phyloP scores from a whole-genome alignment of 2,329 filamentous ascomycete genomes.

The Hymenoscyphus scutula region DNA sequence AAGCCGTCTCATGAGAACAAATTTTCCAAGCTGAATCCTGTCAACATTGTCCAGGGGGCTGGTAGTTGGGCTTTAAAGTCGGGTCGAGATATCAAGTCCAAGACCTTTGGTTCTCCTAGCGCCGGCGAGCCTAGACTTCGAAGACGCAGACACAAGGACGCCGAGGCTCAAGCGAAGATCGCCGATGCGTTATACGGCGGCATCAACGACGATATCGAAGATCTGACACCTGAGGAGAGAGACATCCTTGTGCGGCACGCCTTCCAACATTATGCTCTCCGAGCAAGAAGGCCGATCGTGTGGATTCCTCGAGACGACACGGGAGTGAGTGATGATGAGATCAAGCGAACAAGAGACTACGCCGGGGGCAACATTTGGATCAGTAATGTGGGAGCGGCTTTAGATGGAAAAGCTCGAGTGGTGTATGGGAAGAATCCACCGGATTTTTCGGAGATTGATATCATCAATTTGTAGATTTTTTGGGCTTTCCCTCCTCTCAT shows the following conservation, averaged over 20 bases:
- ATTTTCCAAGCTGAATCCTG: conserved; percentile 31
- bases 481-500: neutral
- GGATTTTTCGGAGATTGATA: conserved; percentile 83
- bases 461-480: conserved; percentile 62
- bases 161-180: conserved; percentile 69
- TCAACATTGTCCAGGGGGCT: conserved; percentile 31
- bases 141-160: conserved; percentile 54
- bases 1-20: conserved; percentile 28
- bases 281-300: conserved; percentile 79
- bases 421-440: conserved; percentile 83
- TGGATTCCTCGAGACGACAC: conserved; percentile 93
- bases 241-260: conserved; percentile 82
- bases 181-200: conserved; percentile 82
- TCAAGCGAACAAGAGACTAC: conserved; percentile 69
- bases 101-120: conserved; percentile 45
- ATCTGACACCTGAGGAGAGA: conserved; percentile 84
- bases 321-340: conserved; percentile 89
- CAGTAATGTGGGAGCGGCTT: conserved; percentile 84
- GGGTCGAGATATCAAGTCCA: conserved; percentile 36
- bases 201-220: conserved; percentile 90
- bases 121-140: conserved; percentile 24
- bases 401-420: conserved; percentile 80
- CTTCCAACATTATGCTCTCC: conserved; percentile 85
- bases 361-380: conserved; percentile 70
- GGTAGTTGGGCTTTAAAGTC: conserved; percentile 31